Evolutionary conservation across 129 eudicot species (phyloP).

Genomic region (Saposhnikovia divaricata): DNA sequence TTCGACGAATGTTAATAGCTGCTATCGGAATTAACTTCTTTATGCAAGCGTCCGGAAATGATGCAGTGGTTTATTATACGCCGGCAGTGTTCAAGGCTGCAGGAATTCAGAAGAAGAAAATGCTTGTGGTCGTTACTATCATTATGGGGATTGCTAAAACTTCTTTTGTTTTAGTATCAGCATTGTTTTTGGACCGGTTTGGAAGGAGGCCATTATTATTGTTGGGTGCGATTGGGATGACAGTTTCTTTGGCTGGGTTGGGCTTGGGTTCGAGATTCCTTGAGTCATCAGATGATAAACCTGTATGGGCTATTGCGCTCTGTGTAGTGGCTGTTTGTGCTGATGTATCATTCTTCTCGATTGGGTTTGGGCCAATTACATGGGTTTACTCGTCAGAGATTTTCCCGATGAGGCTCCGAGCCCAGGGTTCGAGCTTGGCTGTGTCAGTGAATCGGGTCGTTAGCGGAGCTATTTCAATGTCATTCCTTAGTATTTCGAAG

Average conservation of each 20-base stretch:
- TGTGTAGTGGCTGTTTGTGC: constrained; percentile 64
- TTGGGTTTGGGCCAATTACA: constrained; percentile 87
- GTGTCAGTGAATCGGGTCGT: constrained; percentile 76
- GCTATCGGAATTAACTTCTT: constrained; percentile 86
- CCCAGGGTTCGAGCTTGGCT: constrained; percentile 70
- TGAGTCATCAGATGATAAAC: constrained; percentile 42
- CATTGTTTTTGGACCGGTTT: constrained; percentile 54
- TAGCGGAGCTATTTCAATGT: constrained; percentile 72
- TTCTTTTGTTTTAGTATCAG: constrained; percentile 53
- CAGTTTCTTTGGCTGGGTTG: constrained; percentile 35
- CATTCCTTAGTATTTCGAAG: constrained; percentile 48
- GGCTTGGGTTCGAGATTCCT: constrained; percentile 61
- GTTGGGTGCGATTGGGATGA: constrained; percentile 62
- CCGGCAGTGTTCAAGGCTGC: constrained; percentile 67
- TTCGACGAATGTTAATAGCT: constrained; percentile 55
- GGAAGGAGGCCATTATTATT: constrained; percentile 82
- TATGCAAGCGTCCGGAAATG: constrained; percentile 94
- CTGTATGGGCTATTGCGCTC: constrained; percentile 63
- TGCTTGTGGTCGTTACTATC: constrained; percentile 55
- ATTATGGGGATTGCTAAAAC: constrained; percentile 77
- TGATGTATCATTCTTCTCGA: constrained; percentile 67
- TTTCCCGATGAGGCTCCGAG: constrained; percentile 69
- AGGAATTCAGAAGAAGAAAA: constrained; percentile 38
- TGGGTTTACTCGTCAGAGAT: constrained; percentile 91
- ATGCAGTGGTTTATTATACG: constrained; percentile 82